Base-by-base conservation (phyloP, 176 grass and related monocot genomes). In the Pontederia paniculata region DNA sequence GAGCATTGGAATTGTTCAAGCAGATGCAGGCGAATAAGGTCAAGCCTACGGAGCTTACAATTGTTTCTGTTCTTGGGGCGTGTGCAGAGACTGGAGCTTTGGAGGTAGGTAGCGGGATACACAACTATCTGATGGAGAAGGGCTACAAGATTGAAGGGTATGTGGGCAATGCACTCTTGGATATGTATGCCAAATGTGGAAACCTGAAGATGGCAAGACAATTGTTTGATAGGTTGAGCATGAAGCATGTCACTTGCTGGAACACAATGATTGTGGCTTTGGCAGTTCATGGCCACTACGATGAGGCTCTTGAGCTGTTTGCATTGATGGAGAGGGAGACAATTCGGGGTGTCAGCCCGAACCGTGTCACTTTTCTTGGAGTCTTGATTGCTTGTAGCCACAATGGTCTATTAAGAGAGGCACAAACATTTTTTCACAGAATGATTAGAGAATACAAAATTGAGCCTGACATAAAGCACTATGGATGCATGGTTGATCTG, bases 111-210 rank as follows among this genome's bases (percentile, higher is more conserved):
- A 71, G 51, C 1, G 19, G 22, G 64, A 50, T 88, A 48, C 89
- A 95, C 48, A 59, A 17, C 23, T 79, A 79, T 68, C 50, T 95
- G n/a, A 48, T 28, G 1, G 74, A 53, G 51, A 76, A 77, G 63
- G 74, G 61, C 18, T 70, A 80, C 54, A n/a, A 48, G 20, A 73
- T 73, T 62, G 76, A 95, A 79, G 81, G 89, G 0, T 95, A 80
- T 58, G 62, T 83, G 21, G 78, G 78, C 9, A 95, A 77, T 10
- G 75, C 72, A 6, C 60, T 95, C 41, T 53, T 95, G 0, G 78
- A 95, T 65, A 89, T 95, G 84, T 89, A 95, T 42, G 75, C 78
- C 10, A 95, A 95, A 62, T 89, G 81, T 19, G 81, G 81, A 15
- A 62, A 25, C 44, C 61, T 95, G 16, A 48, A 75, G 42, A 62